phyloP scores from a whole-genome alignment of 106 monocot genomes.

The Dioscorea dumetorum region DNA sequence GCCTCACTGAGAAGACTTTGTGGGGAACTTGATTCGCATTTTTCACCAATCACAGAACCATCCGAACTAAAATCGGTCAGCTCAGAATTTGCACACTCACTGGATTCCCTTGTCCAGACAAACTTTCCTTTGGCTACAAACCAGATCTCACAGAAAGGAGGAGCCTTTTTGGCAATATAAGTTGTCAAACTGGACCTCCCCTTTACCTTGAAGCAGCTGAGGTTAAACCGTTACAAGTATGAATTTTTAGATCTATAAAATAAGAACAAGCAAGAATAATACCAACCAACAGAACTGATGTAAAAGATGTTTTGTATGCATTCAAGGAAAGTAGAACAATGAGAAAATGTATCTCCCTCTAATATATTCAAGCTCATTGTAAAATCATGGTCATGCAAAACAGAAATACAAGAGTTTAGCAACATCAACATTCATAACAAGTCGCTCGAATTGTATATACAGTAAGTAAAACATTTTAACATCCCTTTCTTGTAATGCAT shows the following conservation, averaged over 20 bases:
- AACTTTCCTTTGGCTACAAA: conserved; percentile 62
- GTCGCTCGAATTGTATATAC: too few species aligned
- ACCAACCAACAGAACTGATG: not conserved
- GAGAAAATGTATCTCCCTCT: not conserved
- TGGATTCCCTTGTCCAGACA: conserved; percentile 57
- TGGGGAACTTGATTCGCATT: conserved; percentile 8
- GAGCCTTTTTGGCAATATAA: conserved; percentile 47
- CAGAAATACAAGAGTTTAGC: too few species aligned
- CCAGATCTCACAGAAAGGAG: conserved; percentile 73
- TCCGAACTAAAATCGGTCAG: conserved; percentile 6
- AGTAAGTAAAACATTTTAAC: too few species aligned
- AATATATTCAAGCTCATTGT: not conserved
- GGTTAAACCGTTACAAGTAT: not conserved
- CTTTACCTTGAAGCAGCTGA: conserved; percentile 62
- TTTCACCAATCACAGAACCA: conserved; percentile 18
- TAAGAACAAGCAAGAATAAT: not conserved
- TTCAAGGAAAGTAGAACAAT: not conserved
- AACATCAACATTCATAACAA: too few species aligned
- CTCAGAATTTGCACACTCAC: not conserved
- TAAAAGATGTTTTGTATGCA: not conserved
- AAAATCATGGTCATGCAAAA: not conserved
- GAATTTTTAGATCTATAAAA: not conserved
- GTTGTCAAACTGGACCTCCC: conserved; percentile 24
- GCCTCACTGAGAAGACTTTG: conserved; percentile 1
- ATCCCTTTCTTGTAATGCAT: too few species aligned